Base-by-base conservation (phyloP, 192 early-diverging fungal genomes). In the Radiomyces spectabilis region DNA sequence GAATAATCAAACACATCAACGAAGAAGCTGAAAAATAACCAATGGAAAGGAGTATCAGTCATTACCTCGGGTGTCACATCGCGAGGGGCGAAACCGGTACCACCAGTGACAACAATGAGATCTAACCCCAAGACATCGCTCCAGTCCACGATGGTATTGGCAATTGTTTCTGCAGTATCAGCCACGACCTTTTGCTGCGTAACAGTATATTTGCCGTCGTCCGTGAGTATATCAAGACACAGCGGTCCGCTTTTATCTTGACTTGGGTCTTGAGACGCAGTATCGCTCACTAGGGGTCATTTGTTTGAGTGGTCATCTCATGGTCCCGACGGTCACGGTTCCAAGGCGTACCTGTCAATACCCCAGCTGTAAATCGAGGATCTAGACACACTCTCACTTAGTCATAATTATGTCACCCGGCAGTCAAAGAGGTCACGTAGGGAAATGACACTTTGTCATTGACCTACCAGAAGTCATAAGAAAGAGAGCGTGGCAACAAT, bases 1-100 rank as follows among this genome's bases (percentile, higher is more conserved):
- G 32, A 30, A 25, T 45, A n/a, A n/a, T n/a, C n/a, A n/a, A n/a
- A n/a, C n/a, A n/a, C n/a, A n/a, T n/a, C n/a, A n/a, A n/a, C n/a
- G n/a, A n/a, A n/a, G n/a, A n/a, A n/a, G n/a, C n/a, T n/a, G n/a
- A n/a, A n/a, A n/a, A n/a, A n/a, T n/a, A n/a, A n/a, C n/a, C n/a
- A n/a, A n/a, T n/a, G n/a, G 43, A 9, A 30, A 46, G 12, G 5
- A 41, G 3, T 2, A 26, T 26, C 12, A 37, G 27, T 24, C 55
- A 27, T 39, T 71, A 84, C 92, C 71, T 92, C 92, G 2, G 93
- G 88, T 1, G 95, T 96, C 5, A 83, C 80, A 54, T 98, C 95
- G 42, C 88, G 71, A 27, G 81, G 66, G 13, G 86, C 83, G 51
- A 98, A 83, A 1, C 95, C 95, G 4, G 95, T 98, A n/a, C 95